Percentiles rank a stretch among this genome's conserved stretches.
phyloP scores from a whole-genome alignment of 2,329 filamentous ascomycete genomes.

The Tolypocladium amazonense region DNA sequence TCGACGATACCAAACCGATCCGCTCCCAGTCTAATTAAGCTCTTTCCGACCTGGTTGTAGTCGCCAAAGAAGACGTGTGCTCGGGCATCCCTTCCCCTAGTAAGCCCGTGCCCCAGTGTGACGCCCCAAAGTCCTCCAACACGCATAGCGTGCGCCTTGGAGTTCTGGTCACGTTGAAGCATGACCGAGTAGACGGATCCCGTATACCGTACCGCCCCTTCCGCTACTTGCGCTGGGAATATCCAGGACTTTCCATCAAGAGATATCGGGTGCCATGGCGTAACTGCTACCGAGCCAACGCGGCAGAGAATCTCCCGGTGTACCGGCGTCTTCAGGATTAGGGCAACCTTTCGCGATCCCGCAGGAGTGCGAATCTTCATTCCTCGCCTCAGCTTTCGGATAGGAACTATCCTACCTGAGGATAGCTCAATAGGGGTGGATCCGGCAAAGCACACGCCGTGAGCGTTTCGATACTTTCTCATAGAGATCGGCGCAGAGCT shows the following conservation, averaged over 20 bases:
- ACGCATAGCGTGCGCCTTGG: slow-evolving; percentile 38
- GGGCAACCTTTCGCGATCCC: slow-evolving; percentile 36
- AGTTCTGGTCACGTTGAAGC: slow-evolving; percentile 32
- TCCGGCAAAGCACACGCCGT: slow-evolving; percentile 42
- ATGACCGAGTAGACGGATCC: slow-evolving; percentile 47
- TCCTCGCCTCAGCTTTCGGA: slow-evolving; percentile 33
- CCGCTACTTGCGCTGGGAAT: slow-evolving; percentile 32
- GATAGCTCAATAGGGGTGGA: slow-evolving; percentile 35
- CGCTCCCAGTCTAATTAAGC: slow-evolving; percentile 24
- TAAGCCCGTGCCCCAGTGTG: slow-evolving; percentile 47
- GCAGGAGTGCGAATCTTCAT: slow-evolving; percentile 37
- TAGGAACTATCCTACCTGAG: slow-evolving; percentile 24
- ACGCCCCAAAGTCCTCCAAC: slow-evolving; percentile 40
- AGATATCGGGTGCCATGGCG: slow-evolving; percentile 49
- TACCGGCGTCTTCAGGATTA: slow-evolving; percentile 40
- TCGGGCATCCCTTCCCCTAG: slow-evolving; percentile 22
- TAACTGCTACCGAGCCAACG: slow-evolving; percentile 38
- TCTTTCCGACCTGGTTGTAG: slow-evolving; percentile 29
- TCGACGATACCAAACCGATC: slow-evolving; percentile 28
- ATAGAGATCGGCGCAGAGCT: slow-evolving; percentile 20
- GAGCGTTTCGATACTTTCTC: slow-evolving; percentile 29
- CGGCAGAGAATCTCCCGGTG: slow-evolving; percentile 28
- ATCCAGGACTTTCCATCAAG: slow-evolving; percentile 27
- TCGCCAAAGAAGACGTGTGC: slow-evolving; percentile 46
- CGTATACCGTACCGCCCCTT: slow-evolving; percentile 27